Base-by-base conservation (phyloP, 2,329 filamentous ascomycete genomes). In the Magnaporthiopsis poae region DNA sequence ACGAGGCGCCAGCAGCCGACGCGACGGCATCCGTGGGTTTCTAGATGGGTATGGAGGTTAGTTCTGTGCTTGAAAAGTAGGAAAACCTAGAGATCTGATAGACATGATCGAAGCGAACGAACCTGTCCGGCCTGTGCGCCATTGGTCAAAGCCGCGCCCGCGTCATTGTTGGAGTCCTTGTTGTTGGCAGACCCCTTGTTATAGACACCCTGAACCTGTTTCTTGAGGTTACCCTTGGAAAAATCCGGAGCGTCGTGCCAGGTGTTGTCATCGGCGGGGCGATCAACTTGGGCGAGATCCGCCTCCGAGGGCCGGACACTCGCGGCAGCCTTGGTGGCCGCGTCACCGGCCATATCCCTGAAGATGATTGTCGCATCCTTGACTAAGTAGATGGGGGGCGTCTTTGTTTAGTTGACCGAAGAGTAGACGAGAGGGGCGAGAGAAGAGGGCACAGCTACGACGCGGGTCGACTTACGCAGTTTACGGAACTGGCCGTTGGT, bases 401-500 rank as follows among this genome's bases (percentile, higher is more conserved):
- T 1, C 1, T 27, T 3, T 67, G 69, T 72, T 46, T 61, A 73
- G 70, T 18, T n/a, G 5, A 25, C 46, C 7, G 21, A 21, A 25
- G 21, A 25, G 46, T n/a, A 18, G 39, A 46, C 39, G 13, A 46
- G 3, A 18, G n/a, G 13, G 9, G 7, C 12, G 18, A 8, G 0
- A 60, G 8, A 2, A 18, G 4, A 31, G 15, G 15, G 2, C 63
- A 39, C 39, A 18, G 39, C 13, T 46, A 13, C 15, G 15, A 12
- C 15, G 15, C 15, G 59, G 9, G 21, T n/a, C 27, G 18, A 86
- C 89, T 77, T 85, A 89, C 90, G 79, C 46, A 96, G 86, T 81
- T 96, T 96, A 71, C 92, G 86, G 83, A 96, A 97, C 76, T 98
- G 93, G 71, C 95, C 95, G 73, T 99, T 99, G 72, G 93, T 96